A percentile compares a stretch with the other conserved stretches of the same genome.
These are phyloP conservation scores for Candida oleophila DNA, from an alignment of 805 yeast species.

Conservation along the genomic window DNA sequence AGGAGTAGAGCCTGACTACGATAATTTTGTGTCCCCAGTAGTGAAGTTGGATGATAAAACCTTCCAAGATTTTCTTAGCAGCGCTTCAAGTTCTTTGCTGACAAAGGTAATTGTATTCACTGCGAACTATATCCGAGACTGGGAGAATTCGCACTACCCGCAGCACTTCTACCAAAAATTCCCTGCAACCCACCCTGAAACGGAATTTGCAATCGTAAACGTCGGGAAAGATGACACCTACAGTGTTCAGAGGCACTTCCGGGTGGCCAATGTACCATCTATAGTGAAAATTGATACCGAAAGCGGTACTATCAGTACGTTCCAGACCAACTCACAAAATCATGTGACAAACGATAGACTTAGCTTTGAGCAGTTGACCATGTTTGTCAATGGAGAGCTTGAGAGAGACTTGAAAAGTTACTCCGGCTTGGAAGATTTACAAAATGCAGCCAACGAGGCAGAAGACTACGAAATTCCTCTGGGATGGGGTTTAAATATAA, in stretches of 20 bases:
- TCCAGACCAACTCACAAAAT: constrained; percentile 22
- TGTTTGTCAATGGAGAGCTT: background rate
- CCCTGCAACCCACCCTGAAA: constrained; percentile 3
- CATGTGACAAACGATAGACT: constrained; percentile 16
- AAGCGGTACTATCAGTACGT: constrained; percentile 21
- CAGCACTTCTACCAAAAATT: constrained; percentile 33
- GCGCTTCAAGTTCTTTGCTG: background rate
- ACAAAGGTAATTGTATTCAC: constrained; percentile 24
- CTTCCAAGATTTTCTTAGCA: constrained; percentile 1
- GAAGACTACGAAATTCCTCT: background rate
- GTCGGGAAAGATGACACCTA: constrained; percentile 18
- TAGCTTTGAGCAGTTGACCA: constrained; percentile 12
- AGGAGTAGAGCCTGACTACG: constrained; percentile 18
- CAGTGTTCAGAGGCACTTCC: constrained; percentile 21
- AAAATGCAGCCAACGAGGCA: constrained; percentile 8
- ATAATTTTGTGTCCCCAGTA: constrained; percentile 19
- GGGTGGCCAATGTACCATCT: constrained; percentile 32
- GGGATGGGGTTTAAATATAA: background rate
- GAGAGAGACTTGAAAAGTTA: background rate
- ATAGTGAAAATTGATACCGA: constrained; percentile 26
- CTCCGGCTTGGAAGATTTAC: background rate
- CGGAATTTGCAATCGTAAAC: constrained; percentile 26
- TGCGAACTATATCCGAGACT: constrained; percentile 21
- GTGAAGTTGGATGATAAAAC: constrained; percentile 8
- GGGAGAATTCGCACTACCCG: constrained; percentile 33